Evolutionary conservation across 2,329 filamentous ascomycete species (phyloP).

Genomic region (Fusarium sp.): DNA sequence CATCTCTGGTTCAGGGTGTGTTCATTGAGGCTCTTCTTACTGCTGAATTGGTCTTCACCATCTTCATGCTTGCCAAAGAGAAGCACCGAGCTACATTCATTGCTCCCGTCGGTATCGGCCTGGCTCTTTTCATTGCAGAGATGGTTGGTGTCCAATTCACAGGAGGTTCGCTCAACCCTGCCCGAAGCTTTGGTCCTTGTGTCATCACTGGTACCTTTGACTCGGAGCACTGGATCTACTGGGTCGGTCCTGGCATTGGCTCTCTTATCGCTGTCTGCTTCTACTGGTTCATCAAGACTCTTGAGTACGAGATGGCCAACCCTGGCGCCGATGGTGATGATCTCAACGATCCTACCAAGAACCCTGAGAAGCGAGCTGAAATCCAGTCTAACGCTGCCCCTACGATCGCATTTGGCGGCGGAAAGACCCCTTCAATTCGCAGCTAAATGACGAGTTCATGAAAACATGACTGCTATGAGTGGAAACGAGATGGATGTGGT

Average conservation of each 20-base stretch:
- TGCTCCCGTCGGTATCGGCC: conserved; percentile 60
- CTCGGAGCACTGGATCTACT: conserved; percentile 62
- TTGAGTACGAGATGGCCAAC: conserved; percentile 60
- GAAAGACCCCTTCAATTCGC: conserved; percentile 40
- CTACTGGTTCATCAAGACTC: conserved; percentile 56
- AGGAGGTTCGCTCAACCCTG: conserved; percentile 61
- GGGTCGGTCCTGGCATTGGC: conserved; percentile 52
- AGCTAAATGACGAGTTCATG: conserved; percentile 20
- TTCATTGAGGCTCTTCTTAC: conserved; percentile 64
- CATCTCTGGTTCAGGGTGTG: conserved; percentile 58
- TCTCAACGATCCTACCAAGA: conserved; percentile 57
- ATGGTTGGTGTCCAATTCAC: conserved; percentile 61
- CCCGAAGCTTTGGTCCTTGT: conserved; percentile 59
- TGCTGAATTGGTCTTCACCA: conserved; percentile 60
- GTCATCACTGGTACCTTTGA: conserved; percentile 57
- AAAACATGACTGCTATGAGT: conserved; percentile 13
- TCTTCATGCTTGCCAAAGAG: conserved; percentile 65
- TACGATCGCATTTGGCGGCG: conserved; percentile 29
- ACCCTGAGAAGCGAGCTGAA: conserved; percentile 55
- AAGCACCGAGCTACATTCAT: conserved; percentile 62
- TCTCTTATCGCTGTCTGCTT: conserved; percentile 52
- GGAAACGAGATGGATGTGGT: conserved; percentile 4
- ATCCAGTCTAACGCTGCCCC: conserved; percentile 34
- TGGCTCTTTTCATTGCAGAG: conserved; percentile 59
- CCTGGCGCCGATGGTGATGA: conserved; percentile 60